These are phyloP conservation scores for Paramecium caudatum DNA, from an alignment of 73 alveolate species.

Conservation along the genomic window DNA sequence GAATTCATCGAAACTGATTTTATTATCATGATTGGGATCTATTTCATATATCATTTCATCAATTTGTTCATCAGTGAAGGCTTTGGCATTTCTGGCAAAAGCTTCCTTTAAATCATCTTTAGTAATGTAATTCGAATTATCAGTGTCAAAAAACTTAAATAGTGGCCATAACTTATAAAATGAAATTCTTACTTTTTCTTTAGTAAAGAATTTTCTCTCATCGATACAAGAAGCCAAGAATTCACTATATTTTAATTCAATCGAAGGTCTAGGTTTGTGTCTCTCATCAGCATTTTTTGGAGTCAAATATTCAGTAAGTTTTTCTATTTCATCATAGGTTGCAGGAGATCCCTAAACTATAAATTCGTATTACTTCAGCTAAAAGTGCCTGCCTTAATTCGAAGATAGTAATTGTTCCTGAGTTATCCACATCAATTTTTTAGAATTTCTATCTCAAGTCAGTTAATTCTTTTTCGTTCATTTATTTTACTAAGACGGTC, in stretches of 20 bases:
- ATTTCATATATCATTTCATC: slow-evolving; percentile 77
- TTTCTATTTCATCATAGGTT: slow-evolving; percentile 85
- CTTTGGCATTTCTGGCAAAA: slow-evolving; percentile 67
- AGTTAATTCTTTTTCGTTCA: slow-evolving; percentile 88
- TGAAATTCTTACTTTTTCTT: slow-evolving; percentile 72
- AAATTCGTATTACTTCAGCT: slow-evolving; percentile 10
- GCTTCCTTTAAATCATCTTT: slow-evolving; percentile 78
- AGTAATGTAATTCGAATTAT: slow-evolving; percentile 74
- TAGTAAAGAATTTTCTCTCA: slow-evolving; percentile 78
- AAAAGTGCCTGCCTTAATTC: slow-evolving; percentile 90
- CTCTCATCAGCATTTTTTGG: not conserved
- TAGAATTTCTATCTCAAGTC: slow-evolving; percentile 88
- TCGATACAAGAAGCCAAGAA: slow-evolving; percentile 85
- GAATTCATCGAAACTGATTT: slow-evolving; percentile 76
- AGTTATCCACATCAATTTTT: slow-evolving; percentile 90
- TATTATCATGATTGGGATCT: slow-evolving; percentile 78
- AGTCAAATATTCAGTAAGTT: slow-evolving; percentile 35
- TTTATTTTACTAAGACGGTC: slow-evolving; percentile 80
- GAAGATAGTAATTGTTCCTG: slow-evolving; percentile 88
- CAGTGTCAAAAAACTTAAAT: slow-evolving; percentile 79
- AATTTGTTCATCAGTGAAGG: slow-evolving; percentile 64
- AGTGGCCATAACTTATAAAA: slow-evolving; percentile 72
- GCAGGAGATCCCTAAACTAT: slow-evolving; percentile 58
- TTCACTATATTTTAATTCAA: slow-evolving; percentile 81
- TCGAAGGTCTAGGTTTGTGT: slow-evolving; percentile 52